Percentiles rank a stretch among this genome's conserved stretches.
Conservation (phyloP, 176 grass and related monocot genomes). For the Lolium multiflorum region DNA sequence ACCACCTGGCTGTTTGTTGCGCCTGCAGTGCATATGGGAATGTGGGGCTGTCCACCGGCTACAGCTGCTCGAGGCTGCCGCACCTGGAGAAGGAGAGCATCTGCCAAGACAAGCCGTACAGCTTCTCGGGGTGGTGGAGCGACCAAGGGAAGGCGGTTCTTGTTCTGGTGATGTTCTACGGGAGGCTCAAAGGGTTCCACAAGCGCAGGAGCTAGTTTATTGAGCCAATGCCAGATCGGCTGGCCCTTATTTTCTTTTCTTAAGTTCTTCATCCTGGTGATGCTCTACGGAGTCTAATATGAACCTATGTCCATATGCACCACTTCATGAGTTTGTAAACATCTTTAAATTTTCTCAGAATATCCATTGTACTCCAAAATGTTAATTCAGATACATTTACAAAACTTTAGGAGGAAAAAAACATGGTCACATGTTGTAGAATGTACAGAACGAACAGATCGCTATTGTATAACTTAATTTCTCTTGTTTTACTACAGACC, state of each 20-base stretch:
- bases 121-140: conserved; percentile 77
- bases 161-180: conserved; percentile 67
- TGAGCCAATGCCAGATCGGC: background rate
- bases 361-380: background rate
- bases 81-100: conserved; percentile 36
- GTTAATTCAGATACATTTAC: background rate
- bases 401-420: background rate
- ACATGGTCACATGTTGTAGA: background rate
- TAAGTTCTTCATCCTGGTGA: background rate
- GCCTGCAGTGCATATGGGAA: conserved; percentile 63
- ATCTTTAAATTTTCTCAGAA: background rate
- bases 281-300: too few relatives aligned
- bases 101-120: conserved; percentile 61
- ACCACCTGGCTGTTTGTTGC: background rate
- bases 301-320: background rate
- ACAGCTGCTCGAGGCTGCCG: conserved; percentile 60
- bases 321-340: background rate
- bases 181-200: conserved; percentile 69
- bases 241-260: background rate
- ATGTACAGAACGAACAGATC: background rate
- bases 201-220: background rate
- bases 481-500: background rate
- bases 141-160: conserved; percentile 72
- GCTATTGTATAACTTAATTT: background rate
- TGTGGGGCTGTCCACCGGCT: conserved; percentile 71